phyloP scores from a whole-genome alignment of 192 early-diverging fungal species.

The Podila epicladia region DNA sequence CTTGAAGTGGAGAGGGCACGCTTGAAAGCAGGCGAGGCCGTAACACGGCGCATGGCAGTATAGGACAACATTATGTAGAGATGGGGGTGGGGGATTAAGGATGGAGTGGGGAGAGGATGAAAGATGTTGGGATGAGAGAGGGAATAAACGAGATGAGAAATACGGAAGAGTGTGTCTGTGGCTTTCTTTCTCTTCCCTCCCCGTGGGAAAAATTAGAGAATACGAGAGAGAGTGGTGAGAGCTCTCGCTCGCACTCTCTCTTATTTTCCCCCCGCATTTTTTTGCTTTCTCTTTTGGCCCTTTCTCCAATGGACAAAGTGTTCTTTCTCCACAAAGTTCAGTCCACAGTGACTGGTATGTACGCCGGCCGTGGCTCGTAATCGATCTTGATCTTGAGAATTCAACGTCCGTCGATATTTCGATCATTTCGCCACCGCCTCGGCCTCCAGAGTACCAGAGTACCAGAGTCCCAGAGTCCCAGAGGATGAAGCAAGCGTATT shows the following conservation, averaged over 20 bases:
- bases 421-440: background rate
- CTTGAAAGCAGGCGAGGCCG: constrained; percentile 43
- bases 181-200: background rate
- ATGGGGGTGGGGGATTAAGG: background rate
- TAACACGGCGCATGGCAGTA: constrained; percentile 44
- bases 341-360: background rate
- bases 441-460: too few species aligned
- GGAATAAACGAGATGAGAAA: background rate
- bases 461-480: too few species aligned
- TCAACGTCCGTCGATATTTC: constrained; percentile 1
- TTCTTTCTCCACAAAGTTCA: background rate
- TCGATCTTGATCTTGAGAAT: background rate
- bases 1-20: constrained; percentile 43
- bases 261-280: background rate
- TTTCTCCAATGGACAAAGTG: background rate
- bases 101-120: background rate
- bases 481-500: too few species aligned
- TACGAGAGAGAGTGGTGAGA: too few species aligned
- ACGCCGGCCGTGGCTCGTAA: background rate
- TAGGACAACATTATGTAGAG: constrained; percentile 36
- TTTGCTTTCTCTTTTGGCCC: background rate
- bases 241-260: too few species aligned
- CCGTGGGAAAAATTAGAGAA: constrained; percentile 2
- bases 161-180: constrained; percentile 4
- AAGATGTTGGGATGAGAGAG: background rate